phyloP scores from a whole-genome alignment of 352 stramenopile species.

The Phytophthora europaea region DNA sequence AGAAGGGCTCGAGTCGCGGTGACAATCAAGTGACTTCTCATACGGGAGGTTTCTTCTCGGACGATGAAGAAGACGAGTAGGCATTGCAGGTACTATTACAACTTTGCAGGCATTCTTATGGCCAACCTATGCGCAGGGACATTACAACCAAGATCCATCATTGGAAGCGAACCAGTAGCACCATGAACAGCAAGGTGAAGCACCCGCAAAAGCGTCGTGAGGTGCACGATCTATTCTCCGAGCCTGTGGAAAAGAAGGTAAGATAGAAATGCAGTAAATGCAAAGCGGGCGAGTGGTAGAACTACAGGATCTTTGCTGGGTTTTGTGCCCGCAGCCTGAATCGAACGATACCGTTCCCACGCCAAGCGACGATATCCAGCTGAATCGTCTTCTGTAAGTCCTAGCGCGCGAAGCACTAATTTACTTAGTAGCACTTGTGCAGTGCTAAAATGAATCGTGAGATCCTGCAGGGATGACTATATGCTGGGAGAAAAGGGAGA shows the following conservation, averaged over 20 bases:
- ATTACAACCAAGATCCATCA: conserved; percentile 34
- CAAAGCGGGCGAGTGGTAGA: background rate
- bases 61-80: conserved; percentile 43
- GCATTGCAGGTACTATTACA: background rate
- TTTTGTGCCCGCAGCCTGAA: background rate
- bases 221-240: conserved; percentile 10
- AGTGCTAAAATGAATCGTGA: background rate
- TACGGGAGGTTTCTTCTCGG: conserved; percentile 32
- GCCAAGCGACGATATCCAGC: conserved; percentile 33
- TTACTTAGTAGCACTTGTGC: no score
- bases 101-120: background rate
- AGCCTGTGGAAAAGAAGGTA: conserved; percentile 9
- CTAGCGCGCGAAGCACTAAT: background rate
- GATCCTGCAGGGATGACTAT: conserved; percentile 50
- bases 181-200: conserved; percentile 19
- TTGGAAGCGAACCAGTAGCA: conserved; percentile 20
- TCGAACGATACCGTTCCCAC: conserved; percentile 4
- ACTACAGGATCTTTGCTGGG: background rate
- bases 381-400: conserved; percentile 56
- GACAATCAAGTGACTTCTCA: conserved; percentile 6
- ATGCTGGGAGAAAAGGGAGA: conserved; percentile 61
- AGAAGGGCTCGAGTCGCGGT: conserved; percentile 4
- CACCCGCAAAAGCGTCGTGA: conserved; percentile 5
- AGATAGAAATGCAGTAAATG: background rate
- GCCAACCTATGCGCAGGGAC: conserved; percentile 7